Percentiles rank a stretch among this genome's conserved stretches.
phyloP scores from a whole-genome alignment of 2,329 filamentous ascomycete genomes.

The Cladosporium austrohemisphaericum region DNA sequence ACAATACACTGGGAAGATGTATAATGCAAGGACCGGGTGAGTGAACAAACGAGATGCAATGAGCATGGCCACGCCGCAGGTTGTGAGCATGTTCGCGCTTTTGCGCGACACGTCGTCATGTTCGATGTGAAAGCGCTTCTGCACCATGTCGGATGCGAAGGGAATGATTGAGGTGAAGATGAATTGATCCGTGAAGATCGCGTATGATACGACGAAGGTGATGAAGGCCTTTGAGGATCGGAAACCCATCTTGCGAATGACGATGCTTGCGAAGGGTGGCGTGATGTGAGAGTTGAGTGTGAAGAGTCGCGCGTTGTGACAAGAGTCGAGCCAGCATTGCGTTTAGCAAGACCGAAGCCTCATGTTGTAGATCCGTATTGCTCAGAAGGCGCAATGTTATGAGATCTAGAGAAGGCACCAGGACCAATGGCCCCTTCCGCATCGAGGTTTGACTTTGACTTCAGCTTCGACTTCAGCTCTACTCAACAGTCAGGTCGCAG shows the following conservation, averaged over 20 bases:
- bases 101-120: conserved; percentile 55
- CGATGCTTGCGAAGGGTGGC: neutral
- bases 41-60: conserved; percentile 42
- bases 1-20: conserved; percentile 1
- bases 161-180: conserved; percentile 25
- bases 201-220: conserved; percentile 23
- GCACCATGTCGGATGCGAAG: conserved; percentile 20
- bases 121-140: conserved; percentile 16
- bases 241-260: conserved; percentile 1
- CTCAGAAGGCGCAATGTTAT: too few species aligned
- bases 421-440: too few species aligned
- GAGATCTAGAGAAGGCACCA: too few species aligned
- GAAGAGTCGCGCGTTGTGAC: neutral
- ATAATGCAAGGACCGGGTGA: too few species aligned
- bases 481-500: too few species aligned
- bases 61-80: conserved; percentile 65
- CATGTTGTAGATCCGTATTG: too few species aligned
- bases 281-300: neutral
- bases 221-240: conserved; percentile 23
- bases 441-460: too few species aligned
- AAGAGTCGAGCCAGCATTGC: neutral
- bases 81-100: conserved; percentile 64
- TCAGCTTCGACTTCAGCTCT: too few species aligned
- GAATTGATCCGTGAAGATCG: conserved; percentile 26
- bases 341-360: neutral